Percentiles rank a stretch among this genome's conserved stretches.
Evolutionary conservation across 768 basidiomycete species (phyloP).

Genomic region (Psilocybe subaeruginosa): DNA sequence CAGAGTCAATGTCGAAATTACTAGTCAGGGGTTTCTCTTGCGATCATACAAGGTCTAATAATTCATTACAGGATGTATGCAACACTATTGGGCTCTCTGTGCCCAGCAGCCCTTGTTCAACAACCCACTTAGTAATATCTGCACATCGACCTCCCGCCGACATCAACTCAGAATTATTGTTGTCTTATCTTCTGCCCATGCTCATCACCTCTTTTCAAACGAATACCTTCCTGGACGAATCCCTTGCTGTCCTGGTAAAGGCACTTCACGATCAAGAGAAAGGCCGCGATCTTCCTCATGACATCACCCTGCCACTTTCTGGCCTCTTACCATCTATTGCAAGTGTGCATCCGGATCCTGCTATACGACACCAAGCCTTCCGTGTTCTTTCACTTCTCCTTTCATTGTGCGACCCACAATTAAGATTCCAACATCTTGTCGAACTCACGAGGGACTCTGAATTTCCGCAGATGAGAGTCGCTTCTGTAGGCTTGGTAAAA

Average conservation of each 20-base stretch:
- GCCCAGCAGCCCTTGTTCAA: slow-evolving; percentile 26
- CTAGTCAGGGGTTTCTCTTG: slow-evolving; percentile 37
- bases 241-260: slow-evolving; percentile 57
- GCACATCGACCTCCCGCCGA: slow-evolving; percentile 32
- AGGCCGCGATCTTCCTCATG: slow-evolving; percentile 35
- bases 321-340: slow-evolving; percentile 57
- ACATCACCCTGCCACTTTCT: slow-evolving; percentile 50
- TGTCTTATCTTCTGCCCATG: slow-evolving; percentile 40
- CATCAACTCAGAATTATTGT: slow-evolving; percentile 18
- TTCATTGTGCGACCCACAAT: slow-evolving; percentile 43
- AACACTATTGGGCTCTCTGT: slow-evolving; percentile 30
- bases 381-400: slow-evolving; percentile 61
- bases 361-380: slow-evolving; percentile 61
- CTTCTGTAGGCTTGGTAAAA: slow-evolving; percentile 69
- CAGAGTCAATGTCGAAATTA: slow-evolving; percentile 34
- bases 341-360: slow-evolving; percentile 62
- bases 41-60: background rate
- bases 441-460: slow-evolving; percentile 53
- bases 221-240: slow-evolving; percentile 59
- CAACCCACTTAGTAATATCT: slow-evolving; percentile 37
- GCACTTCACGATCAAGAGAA: slow-evolving; percentile 29
- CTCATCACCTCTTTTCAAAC: slow-evolving; percentile 55
- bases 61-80: slow-evolving; percentile 36
- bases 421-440: slow-evolving; percentile 57
- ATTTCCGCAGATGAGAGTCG: slow-evolving; percentile 69